phyloP scores from a whole-genome alignment of 768 basidiomycete genomes.

The Xerocomellus intermedius region DNA sequence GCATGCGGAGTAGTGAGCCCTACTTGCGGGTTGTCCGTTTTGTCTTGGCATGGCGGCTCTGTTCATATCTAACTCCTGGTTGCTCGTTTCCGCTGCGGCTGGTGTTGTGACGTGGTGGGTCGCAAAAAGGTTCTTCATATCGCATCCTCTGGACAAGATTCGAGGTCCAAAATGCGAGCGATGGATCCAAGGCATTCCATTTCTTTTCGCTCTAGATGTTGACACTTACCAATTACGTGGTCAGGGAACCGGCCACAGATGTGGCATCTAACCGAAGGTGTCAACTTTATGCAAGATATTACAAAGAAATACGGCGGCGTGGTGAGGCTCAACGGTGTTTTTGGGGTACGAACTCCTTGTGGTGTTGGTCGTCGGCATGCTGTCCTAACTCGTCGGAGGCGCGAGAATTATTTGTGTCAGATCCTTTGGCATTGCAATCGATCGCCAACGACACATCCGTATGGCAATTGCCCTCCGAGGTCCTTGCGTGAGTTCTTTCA shows the following conservation, averaged over 20 bases:
- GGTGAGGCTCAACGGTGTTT: neutral
- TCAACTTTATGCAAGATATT: neutral
- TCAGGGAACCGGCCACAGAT: neutral
- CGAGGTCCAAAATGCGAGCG: neutral
- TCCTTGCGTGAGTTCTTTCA: neutral
- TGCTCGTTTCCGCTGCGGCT: neutral
- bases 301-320: neutral
- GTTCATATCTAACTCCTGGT: neutral
- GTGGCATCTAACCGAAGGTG: neutral
- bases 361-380: neutral
- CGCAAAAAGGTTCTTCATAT: neutral
- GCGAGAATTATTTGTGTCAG: conserved; percentile 1
- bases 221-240: neutral
- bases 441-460: neutral
- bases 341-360: neutral
- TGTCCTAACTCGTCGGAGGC: neutral
- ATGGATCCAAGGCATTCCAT: neutral
- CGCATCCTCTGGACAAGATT: neutral
- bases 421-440: conserved; percentile 1
- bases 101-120: neutral
- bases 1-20: too few relatives aligned
- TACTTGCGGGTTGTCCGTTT: neutral
- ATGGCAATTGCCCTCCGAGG: conserved; percentile 2
- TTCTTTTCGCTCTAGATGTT: neutral
- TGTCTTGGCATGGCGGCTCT: neutral